Evolutionary conservation across 805 yeast species (phyloP).

Genomic region (Wickerhamomyces sydowiorum): DNA sequence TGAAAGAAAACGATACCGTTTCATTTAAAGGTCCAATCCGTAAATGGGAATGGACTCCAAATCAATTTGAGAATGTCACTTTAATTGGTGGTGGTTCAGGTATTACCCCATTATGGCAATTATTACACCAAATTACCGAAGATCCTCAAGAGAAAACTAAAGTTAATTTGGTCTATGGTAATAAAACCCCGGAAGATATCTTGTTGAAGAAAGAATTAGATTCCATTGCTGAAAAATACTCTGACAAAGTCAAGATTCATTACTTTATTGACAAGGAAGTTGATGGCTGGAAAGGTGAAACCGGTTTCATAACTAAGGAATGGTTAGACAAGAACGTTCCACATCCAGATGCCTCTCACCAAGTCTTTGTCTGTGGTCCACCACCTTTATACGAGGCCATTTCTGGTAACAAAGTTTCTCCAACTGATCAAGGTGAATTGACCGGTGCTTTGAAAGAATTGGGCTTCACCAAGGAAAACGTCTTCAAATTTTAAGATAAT

Average conservation of each 20-base stretch:
- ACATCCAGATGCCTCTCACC: constrained; percentile 60
- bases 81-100: constrained; percentile 97
- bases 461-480: constrained; percentile 82
- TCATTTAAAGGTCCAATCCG: constrained; percentile 91
- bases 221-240: constrained; percentile 53
- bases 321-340: constrained; percentile 57
- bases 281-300: constrained; percentile 46
- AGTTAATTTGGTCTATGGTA: constrained; percentile 78
- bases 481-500: constrained; percentile 67
- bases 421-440: constrained; percentile 92
- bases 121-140: constrained; percentile 66
- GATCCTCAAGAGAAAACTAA: constrained; percentile 88
- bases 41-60: constrained; percentile 89
- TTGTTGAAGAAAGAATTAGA: constrained; percentile 77
- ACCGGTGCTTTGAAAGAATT: constrained; percentile 83
- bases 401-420: constrained; percentile 81
- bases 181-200: constrained; percentile 71
- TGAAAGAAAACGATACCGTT: constrained; percentile 75
- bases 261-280: constrained; percentile 72
- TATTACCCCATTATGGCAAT: constrained; percentile 91
- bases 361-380: constrained; percentile 93
- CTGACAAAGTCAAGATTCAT: constrained; percentile 70
- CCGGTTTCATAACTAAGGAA: constrained; percentile 78
- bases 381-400: constrained; percentile 84
- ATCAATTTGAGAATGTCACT: constrained; percentile 72